Evolutionary conservation across 1,284 basidiomycete genomes (phyloP).

Genomic region (Moesziomyces aphidis): DNA sequence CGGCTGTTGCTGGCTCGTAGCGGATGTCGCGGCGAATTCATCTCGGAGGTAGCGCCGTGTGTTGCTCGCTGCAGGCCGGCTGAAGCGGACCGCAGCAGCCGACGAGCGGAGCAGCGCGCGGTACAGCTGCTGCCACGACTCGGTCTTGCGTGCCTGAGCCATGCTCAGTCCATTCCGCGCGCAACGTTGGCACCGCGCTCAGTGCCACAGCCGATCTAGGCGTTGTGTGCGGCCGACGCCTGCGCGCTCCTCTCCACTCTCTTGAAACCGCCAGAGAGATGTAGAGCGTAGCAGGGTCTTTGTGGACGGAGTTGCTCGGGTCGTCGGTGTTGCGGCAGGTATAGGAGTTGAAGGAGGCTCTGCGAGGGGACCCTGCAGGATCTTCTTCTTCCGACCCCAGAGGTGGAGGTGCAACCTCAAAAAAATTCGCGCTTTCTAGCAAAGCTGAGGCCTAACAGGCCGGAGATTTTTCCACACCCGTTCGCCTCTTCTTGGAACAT

Average conservation of each 20-base stretch:
- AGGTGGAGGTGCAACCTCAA: not conserved
- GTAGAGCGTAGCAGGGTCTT: too few species aligned
- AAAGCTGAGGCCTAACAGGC: not conserved
- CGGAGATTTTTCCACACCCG: too few species aligned
- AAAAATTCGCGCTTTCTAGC: too few species aligned
- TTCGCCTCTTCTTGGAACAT: too few species aligned
- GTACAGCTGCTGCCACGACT: slow-evolving; percentile 21
- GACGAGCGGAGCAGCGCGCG: slow-evolving; percentile 31
- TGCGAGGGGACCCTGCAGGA: not conserved
- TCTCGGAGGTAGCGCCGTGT: slow-evolving; percentile 44
- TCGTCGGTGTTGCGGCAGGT: too few species aligned
- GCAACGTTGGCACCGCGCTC: not conserved
- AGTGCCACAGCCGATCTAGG: too few species aligned
- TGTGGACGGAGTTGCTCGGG: too few species aligned
- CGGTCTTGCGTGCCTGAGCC: slow-evolving; percentile 2
- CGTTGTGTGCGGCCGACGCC: not conserved
- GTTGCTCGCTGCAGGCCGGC: slow-evolving; percentile 43
- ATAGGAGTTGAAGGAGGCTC: too few species aligned
- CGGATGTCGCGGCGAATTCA: slow-evolving; percentile 20
- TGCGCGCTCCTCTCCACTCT: not conserved
- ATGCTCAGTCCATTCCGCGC: slow-evolving; percentile 4
- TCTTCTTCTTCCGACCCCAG: not conserved
- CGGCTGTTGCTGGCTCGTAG: not conserved
- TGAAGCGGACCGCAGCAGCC: slow-evolving; percentile 42
- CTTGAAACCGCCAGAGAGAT: too few species aligned